phyloP scores from a whole-genome alignment of 352 stramenopile species.

The Globisporangium megalacanthum region DNA sequence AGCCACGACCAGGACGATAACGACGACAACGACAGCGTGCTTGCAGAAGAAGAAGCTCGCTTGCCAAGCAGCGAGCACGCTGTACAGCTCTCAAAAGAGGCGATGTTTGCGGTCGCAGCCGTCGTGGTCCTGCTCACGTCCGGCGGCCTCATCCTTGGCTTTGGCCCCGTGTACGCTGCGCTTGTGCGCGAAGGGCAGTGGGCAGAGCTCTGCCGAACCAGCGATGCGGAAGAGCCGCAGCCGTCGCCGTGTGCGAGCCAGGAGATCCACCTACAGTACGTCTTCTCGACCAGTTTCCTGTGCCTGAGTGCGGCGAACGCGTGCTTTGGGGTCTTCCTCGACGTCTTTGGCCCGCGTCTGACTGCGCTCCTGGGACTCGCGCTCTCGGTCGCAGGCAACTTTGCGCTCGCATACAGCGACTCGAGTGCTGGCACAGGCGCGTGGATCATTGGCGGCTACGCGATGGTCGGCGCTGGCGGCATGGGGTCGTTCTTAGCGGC shows the following conservation, averaged over 20 bases:
- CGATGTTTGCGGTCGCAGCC: conserved; percentile 55
- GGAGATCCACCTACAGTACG: conserved; percentile 69
- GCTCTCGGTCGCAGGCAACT: conserved; percentile 48
- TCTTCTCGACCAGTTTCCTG: conserved; percentile 75
- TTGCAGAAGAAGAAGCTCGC: not conserved
- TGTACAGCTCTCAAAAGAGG: conserved; percentile 45
- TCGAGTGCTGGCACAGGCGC: conserved; percentile 35
- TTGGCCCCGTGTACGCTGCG: conserved; percentile 69
- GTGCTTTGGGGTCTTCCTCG: conserved; percentile 70
- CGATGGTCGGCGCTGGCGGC: conserved; percentile 57
- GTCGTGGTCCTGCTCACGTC: conserved; percentile 58
- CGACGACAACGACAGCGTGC: not conserved
- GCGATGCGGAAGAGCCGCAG: not conserved
- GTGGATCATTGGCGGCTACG: conserved; percentile 67
- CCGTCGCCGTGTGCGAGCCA: conserved; percentile 39
- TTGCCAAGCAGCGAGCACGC: not conserved
- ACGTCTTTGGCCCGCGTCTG: conserved; percentile 52
- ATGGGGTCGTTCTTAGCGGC: conserved; percentile 73
- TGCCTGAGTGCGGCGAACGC: conserved; percentile 77
- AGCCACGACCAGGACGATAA: not conserved
- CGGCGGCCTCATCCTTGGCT: conserved; percentile 69
- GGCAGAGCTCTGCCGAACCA: conserved; percentile 43
- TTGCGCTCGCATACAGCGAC: conserved; percentile 51
- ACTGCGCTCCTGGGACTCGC: conserved; percentile 50
- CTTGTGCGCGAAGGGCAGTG: conserved; percentile 64